Evolutionary conservation across 1,284 basidiomycete species (phyloP).

Genomic region (Sanghuangporus weigelae): DNA sequence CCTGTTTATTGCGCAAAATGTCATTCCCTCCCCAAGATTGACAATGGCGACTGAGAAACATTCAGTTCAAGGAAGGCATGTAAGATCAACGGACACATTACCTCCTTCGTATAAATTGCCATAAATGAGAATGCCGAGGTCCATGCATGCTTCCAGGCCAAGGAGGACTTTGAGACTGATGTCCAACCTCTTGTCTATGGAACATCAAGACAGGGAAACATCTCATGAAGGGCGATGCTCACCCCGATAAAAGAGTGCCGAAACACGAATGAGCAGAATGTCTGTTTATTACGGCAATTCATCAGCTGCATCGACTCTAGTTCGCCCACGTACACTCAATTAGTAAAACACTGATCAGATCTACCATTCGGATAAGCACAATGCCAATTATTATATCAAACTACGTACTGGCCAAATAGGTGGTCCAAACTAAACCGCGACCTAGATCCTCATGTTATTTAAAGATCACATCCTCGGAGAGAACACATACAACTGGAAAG

Average conservation of each 20-base stretch:
- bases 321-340: neutral
- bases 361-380: neutral
- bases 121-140: neutral
- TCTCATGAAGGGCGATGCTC: neutral
- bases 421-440: neutral
- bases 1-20: neutral
- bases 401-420: neutral
- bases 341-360: neutral
- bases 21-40: neutral
- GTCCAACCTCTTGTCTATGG: neutral
- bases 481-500: too few relatives aligned
- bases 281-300: neutral
- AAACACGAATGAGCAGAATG: conserved; percentile 5
- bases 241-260: neutral
- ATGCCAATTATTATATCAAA: neutral
- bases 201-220: neutral
- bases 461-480: too few relatives aligned
- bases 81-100: neutral
- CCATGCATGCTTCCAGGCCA: neutral
- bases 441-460: too few relatives aligned
- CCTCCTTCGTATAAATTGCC: neutral
- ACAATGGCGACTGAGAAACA: neutral
- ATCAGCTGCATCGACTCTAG: neutral
- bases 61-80: neutral
- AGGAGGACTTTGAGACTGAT: neutral